Conservation (phyloP, 2,329 filamentous ascomycete species). For the Atkinsonella hypoxylon region DNA sequence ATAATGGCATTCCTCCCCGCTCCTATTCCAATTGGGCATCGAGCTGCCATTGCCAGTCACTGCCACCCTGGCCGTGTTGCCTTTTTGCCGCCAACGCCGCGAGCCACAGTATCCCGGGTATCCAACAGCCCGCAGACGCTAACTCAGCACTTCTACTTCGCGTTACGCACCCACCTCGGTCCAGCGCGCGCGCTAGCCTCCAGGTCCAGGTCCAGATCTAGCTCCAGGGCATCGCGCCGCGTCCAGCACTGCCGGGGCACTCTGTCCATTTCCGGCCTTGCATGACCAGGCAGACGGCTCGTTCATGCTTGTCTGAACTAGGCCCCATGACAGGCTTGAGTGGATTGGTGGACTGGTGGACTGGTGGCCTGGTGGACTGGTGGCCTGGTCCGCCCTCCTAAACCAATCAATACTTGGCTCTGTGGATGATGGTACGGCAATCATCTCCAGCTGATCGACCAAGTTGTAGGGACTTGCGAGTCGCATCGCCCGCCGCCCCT, state of each 20-base stretch:
- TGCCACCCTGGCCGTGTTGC: slow-evolving; percentile 2
- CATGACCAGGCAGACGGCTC: background rate
- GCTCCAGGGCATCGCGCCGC: background rate
- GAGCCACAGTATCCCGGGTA: slow-evolving; percentile 4
- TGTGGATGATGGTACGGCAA: background rate
- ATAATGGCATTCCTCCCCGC: background rate
- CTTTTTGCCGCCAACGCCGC: slow-evolving; percentile 2
- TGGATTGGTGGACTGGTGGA: too few relatives aligned
- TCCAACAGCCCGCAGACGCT: slow-evolving; percentile 4
- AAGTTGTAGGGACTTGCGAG: slow-evolving; percentile 4
- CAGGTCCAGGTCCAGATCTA: background rate
- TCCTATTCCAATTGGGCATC: slow-evolving; percentile 4
- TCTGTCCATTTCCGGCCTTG: slow-evolving; percentile 3
- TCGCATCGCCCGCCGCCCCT: background rate
- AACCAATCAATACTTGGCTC: background rate
- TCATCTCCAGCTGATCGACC: slow-evolving; percentile 1
- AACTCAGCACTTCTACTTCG: slow-evolving; percentile 3
- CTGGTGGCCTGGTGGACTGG: background rate
- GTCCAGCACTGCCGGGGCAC: slow-evolving; percentile 1
- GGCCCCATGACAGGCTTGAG: background rate
- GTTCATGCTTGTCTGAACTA: slow-evolving; percentile 3
- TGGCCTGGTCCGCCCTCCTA: background rate
- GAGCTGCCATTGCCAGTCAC: background rate
- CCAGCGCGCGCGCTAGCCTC: background rate
- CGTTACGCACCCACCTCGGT: slow-evolving; percentile 4